These are phyloP conservation scores for Malus hybrid DNA, from an alignment of 331 rosid genomes.

Conservation along the genomic window DNA sequence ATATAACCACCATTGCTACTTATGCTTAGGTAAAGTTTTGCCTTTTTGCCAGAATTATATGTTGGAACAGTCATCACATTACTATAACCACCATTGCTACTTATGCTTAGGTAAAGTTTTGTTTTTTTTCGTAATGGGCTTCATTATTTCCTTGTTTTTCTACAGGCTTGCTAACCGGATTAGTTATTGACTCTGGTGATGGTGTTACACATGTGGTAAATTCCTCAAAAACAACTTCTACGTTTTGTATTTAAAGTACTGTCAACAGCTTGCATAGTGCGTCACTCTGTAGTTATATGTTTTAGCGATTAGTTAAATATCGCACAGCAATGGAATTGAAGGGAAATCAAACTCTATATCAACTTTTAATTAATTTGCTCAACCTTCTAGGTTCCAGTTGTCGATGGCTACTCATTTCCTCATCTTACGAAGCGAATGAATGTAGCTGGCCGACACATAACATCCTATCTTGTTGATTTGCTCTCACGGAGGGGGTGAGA, in stretches of 20 bases:
- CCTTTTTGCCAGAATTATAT: conserved; percentile 16
- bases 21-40: no score
- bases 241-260: background rate
- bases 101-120: background rate
- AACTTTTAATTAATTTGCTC: background rate
- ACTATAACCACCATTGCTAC: background rate
- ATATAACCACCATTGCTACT: no score
- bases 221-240: conserved; percentile 14
- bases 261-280: background rate
- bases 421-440: conserved; percentile 97
- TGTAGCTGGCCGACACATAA: conserved; percentile 97
- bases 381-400: conserved; percentile 81
- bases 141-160: conserved; percentile 25
- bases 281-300: background rate
- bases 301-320: background rate
- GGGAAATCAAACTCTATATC: background rate
- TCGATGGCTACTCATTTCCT: conserved; percentile 97
- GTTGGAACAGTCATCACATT: background rate
- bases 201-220: conserved; percentile 99
- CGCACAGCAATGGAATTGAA: background rate
- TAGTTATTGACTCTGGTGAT: conserved; percentile 96
- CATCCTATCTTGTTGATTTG: conserved; percentile 93
- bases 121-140: background rate
- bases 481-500: conserved; percentile 97
- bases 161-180: conserved; percentile 92